Evolutionary conservation across 2,329 filamentous ascomycete genomes (phyloP), one percentile per base, ranked within the genome.

Genomic region (Exophiala dermatitidis): DNA sequence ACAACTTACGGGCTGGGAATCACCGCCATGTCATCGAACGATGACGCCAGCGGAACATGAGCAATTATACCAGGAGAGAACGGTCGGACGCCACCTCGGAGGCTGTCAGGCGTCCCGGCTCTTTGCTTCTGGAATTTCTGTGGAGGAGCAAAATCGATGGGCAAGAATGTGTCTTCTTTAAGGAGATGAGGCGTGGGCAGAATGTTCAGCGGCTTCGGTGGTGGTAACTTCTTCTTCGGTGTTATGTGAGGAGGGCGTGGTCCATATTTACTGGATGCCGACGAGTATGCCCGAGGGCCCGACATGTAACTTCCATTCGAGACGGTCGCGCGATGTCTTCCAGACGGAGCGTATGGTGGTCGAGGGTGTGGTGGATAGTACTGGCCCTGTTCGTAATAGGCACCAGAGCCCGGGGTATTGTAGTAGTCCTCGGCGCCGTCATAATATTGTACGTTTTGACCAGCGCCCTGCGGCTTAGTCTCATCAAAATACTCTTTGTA

Each of bases 401-500:
- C 53, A 28, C 48, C 43, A 8, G 28, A 43, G 37, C 46, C 84
- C 54, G 83, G 86, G 66, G 79, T 74, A 28, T 81, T 79, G 52
- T 88, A 85, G n/a, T 78, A 81, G 44, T 83, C 75, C 59, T 83
- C 80, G 19, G 80, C 74, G 54, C 86, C 83, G 64, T 88, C 88
- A 65, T 80, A 74, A 30, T 80, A 80, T 52, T 88, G 85, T 9
- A 77, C 80, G 44, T 83, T 74, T 66, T 86, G 88, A 59, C 82
- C 86, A 64, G 90, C 86, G 58, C 87, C 84, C 38, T 74, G 72
- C 34, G 72, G 72, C 56, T 73, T 64, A 8, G 68, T 67, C 36
- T 96, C 91, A 61, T 97, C 93, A 64, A 98, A 98, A 74, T 98
- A 98, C 68, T 98, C 93, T 74, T 96, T 96, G 76, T 98, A 98